phyloP scores from a whole-genome alignment of 305 asterid genomes.

The Salvia sclarea region DNA sequence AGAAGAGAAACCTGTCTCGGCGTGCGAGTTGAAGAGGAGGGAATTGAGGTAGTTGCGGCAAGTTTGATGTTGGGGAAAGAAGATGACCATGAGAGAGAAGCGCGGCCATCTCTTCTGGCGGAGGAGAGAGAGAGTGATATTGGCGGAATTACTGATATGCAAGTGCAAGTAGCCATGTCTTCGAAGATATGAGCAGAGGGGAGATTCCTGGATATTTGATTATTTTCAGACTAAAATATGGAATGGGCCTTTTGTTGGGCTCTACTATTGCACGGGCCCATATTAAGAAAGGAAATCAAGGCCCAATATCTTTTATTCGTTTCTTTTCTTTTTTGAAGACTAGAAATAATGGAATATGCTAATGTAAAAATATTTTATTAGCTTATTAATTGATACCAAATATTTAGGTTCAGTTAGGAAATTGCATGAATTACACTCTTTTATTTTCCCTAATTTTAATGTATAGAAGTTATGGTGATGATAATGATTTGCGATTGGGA shows the following conservation, averaged over 20 bases:
- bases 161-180: slow-evolving; percentile 40
- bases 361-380: too few relatives aligned
- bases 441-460: too few relatives aligned
- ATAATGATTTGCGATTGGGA: too few relatives aligned
- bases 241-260: background rate
- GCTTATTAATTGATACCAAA: too few relatives aligned
- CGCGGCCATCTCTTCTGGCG: slow-evolving; percentile 28
- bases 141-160: slow-evolving; percentile 38
- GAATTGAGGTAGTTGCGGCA: slow-evolving; percentile 22
- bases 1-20: slow-evolving; percentile 41
- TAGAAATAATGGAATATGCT: too few relatives aligned
- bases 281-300: background rate
- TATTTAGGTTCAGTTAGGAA: too few relatives aligned
- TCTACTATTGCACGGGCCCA: too few relatives aligned
- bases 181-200: slow-evolving; percentile 8
- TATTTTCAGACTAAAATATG: background rate
- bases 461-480: too few relatives aligned
- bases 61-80: slow-evolving; percentile 58
- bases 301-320: too few relatives aligned
- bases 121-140: slow-evolving; percentile 44
- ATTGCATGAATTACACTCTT: too few relatives aligned
- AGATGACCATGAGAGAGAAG: slow-evolving; percentile 62
- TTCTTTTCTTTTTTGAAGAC: too few relatives aligned
- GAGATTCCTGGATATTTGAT: background rate
- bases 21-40: slow-evolving; percentile 34